Evolutionary conservation across 352 stramenopile genomes (phyloP).

Genomic region (Phytopythium aichiense): DNA sequence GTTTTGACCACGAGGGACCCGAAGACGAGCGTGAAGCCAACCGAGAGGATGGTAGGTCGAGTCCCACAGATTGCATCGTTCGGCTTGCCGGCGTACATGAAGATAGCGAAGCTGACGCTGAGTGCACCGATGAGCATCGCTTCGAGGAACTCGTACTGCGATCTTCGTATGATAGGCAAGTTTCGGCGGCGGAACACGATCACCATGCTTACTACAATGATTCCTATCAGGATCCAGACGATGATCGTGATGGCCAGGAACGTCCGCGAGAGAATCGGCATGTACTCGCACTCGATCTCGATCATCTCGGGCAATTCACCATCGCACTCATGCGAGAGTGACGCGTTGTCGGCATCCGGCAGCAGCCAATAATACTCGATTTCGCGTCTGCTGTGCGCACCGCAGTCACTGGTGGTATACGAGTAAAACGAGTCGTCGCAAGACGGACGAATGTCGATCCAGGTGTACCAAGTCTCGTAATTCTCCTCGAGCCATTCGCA

Average conservation of each 20-base stretch:
- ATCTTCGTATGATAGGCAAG: slow-evolving; percentile 37
- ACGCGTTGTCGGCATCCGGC: slow-evolving; percentile 10
- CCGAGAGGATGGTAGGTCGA: slow-evolving; percentile 13
- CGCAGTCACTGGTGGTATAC: slow-evolving; percentile 14
- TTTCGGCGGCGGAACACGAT: slow-evolving; percentile 21
- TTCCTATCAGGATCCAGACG: slow-evolving; percentile 5
- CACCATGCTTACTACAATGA: slow-evolving; percentile 11
- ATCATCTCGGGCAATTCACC: slow-evolving; percentile 7
- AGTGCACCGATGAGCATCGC: slow-evolving; percentile 31
- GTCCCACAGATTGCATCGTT: slow-evolving; percentile 15
- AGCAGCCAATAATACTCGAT: slow-evolving; percentile 18
- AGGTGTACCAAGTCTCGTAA: slow-evolving; percentile 14
- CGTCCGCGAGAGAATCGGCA: background rate
- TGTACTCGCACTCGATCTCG: slow-evolving; percentile 20
- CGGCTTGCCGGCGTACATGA: slow-evolving; percentile 26
- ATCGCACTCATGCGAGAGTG: slow-evolving; percentile 16
- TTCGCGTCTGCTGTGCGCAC: background rate
- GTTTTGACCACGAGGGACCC: slow-evolving; percentile 20
- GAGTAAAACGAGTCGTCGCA: slow-evolving; percentile 21
- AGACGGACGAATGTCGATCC: slow-evolving; percentile 8
- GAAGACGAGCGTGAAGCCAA: slow-evolving; percentile 26
- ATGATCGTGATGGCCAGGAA: slow-evolving; percentile 8
- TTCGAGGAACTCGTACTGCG: slow-evolving; percentile 41
- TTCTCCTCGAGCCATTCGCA: slow-evolving; percentile 25
- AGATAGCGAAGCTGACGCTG: slow-evolving; percentile 16